These are phyloP conservation scores for Achaetomium macrosporum DNA, from an alignment of 2,329 filamentous ascomycete genomes.

Conservation along the genomic window DNA sequence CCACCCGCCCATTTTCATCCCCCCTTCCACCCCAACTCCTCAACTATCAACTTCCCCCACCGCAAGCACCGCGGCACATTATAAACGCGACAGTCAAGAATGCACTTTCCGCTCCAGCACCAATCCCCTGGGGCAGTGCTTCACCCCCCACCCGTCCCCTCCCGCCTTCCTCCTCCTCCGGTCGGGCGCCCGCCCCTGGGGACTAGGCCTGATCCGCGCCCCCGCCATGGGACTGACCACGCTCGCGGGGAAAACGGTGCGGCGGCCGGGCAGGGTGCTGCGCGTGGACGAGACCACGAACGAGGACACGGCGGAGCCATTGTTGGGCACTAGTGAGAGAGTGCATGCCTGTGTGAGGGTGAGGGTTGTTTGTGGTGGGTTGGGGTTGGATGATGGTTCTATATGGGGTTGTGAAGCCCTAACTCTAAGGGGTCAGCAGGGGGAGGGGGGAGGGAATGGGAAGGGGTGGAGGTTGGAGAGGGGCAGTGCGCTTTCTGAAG, in stretches of 20 bases:
- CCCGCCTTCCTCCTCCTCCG: conserved; percentile 17
- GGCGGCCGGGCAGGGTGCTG: conserved; percentile 33
- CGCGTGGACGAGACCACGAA: conserved; percentile 36
- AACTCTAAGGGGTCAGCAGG: conserved; percentile 2
- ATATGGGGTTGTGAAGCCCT: conserved; percentile 28
- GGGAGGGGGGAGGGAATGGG: neutral
- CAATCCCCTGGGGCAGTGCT: neutral
- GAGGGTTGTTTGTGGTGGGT: conserved; percentile 26
- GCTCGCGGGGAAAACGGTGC: conserved; percentile 26
- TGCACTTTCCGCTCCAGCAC: conserved; percentile 16
- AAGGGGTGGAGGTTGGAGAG: conserved; percentile 26
- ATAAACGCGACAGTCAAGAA: conserved; percentile 26
- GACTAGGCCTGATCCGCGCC: conserved; percentile 26
- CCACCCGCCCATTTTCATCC: neutral
- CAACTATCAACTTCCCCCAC: no score
- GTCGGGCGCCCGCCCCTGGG: conserved; percentile 29
- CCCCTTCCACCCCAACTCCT: neutral
- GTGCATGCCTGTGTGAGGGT: conserved; percentile 31
- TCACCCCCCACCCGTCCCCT: conserved; percentile 16
- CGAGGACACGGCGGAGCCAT: conserved; percentile 30
- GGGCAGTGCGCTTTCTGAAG: neutral
- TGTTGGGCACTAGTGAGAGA: conserved; percentile 35
- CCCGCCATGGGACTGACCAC: conserved; percentile 26
- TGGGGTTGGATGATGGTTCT: conserved; percentile 32
- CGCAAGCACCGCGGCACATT: no score